phyloP scores from a whole-genome alignment of 768 basidiomycete species.

The Obba rivulosa region DNA sequence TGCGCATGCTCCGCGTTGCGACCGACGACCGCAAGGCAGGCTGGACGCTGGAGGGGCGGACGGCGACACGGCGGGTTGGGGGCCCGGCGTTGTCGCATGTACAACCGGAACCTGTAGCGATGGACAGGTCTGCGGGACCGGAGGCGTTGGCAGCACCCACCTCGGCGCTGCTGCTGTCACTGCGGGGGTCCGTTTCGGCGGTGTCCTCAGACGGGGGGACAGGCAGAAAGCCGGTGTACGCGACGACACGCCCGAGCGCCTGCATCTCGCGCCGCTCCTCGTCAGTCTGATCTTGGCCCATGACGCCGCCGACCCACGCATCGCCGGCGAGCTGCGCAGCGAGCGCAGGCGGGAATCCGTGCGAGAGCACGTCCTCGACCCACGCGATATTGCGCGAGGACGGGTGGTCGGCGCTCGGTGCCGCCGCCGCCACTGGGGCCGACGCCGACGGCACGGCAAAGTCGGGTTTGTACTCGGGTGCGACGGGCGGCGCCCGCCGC shows the following conservation, averaged over 20 bases:
- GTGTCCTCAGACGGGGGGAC: background rate
- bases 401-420: background rate
- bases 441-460: background rate
- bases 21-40: too few species aligned
- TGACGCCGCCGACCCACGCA: slow-evolving; percentile 10
- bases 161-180: too few species aligned
- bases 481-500: too few species aligned
- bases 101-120: too few species aligned
- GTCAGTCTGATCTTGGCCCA: slow-evolving; percentile 16
- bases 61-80: too few species aligned
- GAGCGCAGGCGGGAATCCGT: slow-evolving; percentile 26
- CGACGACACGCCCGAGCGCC: slow-evolving; percentile 38
- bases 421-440: background rate
- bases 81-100: too few species aligned
- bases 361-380: slow-evolving; percentile 25
- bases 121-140: too few species aligned
- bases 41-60: too few species aligned
- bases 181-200: too few species aligned
- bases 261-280: slow-evolving; percentile 27
- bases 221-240: slow-evolving; percentile 37
- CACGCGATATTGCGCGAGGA: slow-evolving; percentile 30
- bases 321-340: slow-evolving; percentile 14
- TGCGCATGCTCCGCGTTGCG: background rate
- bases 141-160: too few species aligned
- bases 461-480: too few species aligned